These are phyloP conservation scores for Phytophthora capsici DNA, from an alignment of 352 stramenopile species.

Conservation along the genomic window DNA sequence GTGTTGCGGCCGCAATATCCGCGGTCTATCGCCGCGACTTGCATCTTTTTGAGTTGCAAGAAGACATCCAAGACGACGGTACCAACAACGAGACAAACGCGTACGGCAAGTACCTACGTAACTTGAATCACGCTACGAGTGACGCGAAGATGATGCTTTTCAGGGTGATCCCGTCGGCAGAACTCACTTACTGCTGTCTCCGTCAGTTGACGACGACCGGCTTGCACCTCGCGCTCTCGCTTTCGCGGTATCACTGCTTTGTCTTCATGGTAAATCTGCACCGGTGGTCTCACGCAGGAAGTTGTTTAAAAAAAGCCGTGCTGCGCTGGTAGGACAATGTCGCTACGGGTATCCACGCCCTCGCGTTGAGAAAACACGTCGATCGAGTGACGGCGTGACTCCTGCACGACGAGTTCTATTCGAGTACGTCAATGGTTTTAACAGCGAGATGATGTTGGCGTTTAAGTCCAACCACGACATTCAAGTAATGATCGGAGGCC, in stretches of 20 bases:
- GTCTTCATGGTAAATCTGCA: conserved; percentile 1
- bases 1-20: too few species aligned
- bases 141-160: background rate
- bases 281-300: background rate
- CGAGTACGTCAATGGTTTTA: conserved; percentile 4
- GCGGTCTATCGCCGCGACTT: background rate
- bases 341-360: background rate
- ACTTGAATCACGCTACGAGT: background rate
- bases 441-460: background rate
- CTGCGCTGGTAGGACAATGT: background rate
- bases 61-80: too few species aligned
- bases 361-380: background rate
- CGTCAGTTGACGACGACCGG: background rate
- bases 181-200: background rate
- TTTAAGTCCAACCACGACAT: background rate
- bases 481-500: background rate
- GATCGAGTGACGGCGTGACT: background rate
- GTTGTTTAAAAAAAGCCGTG: background rate
- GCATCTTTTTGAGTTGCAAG: too few species aligned
- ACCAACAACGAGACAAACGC: too few species aligned
- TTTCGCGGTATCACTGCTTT: background rate
- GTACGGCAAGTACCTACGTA: too few species aligned
- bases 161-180: background rate
- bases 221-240: background rate
- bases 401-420: background rate